Evolutionary conservation across 208 protist genomes (phyloP).

Genomic region (Trypanosoma scelopori): DNA sequence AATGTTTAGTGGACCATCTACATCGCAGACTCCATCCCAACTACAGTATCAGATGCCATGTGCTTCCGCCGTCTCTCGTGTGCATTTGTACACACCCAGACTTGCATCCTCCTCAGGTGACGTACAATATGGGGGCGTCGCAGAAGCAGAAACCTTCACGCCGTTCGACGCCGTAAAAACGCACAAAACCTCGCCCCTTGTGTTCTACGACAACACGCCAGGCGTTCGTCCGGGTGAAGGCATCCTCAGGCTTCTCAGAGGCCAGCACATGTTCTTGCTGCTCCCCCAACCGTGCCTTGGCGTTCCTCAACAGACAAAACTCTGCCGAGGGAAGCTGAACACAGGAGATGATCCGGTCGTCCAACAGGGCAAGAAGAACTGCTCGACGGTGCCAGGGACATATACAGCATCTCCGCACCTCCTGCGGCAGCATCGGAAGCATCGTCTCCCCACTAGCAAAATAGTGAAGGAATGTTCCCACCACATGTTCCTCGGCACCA

Average conservation of each 20-base stretch:
- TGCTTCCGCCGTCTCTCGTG: no score
- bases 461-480: slow-evolving; percentile 25
- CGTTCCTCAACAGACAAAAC: slow-evolving; percentile 3
- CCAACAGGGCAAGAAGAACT: slow-evolving; percentile 21
- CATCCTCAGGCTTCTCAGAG: neutral
- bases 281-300: neutral
- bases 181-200: slow-evolving; percentile 28
- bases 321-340: slow-evolving; percentile 20
- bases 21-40: no score
- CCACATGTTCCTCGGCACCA: slow-evolving; percentile 12
- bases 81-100: neutral
- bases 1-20: no score
- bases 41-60: no score
- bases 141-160: slow-evolving; percentile 16
- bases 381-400: slow-evolving; percentile 25
- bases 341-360: slow-evolving; percentile 22
- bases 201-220: slow-evolving; percentile 30
- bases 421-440: slow-evolving; percentile 17
- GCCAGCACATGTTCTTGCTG: neutral
- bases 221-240: neutral
- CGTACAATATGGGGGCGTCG: slow-evolving; percentile 20
- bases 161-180: slow-evolving; percentile 23
- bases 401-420: slow-evolving; percentile 19
- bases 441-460: slow-evolving; percentile 27
- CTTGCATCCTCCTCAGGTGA: slow-evolving; percentile 1